phyloP scores from a whole-genome alignment of 2,329 filamentous ascomycete species.

The Aspergillus fumigatus region DNA sequence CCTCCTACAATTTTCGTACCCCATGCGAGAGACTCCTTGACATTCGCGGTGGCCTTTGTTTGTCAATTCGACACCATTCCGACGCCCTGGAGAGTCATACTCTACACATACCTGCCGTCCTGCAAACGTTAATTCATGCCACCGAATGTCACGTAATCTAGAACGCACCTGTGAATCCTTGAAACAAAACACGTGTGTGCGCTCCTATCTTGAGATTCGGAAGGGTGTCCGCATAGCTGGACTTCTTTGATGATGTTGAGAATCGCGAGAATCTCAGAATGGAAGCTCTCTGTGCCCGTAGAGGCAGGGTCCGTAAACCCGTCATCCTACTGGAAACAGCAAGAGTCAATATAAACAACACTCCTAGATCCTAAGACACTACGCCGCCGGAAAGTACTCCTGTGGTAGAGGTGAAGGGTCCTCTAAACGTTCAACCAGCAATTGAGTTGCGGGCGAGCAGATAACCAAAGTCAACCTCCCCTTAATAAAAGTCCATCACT shows the following conservation, averaged over 20 bases:
- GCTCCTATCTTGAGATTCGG: constrained; percentile 62
- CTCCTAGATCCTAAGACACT: not conserved
- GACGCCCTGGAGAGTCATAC: not conserved
- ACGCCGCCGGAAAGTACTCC: not conserved
- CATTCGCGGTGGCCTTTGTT: constrained; percentile 67
- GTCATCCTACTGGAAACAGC: constrained; percentile 5
- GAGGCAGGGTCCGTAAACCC: constrained; percentile 18
- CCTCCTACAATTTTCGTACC: constrained; percentile 77
- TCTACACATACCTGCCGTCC: constrained; percentile 31
- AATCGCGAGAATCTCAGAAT: constrained; percentile 19
- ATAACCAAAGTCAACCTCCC: not conserved
- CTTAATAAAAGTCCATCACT: not conserved
- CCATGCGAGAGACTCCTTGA: constrained; percentile 69
- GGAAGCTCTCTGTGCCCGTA: constrained; percentile 14
- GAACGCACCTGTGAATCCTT: constrained; percentile 61
- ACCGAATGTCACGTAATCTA: not conserved
- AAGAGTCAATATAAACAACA: not conserved
- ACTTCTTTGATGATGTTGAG: constrained; percentile 26
- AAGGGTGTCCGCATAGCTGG: constrained; percentile 57
- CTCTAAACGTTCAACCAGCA: no score
- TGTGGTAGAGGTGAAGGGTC: not conserved
- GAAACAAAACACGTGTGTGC: constrained; percentile 64
- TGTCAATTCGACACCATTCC: constrained; percentile 8
- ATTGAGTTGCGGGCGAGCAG: not conserved
- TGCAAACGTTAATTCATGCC: constrained; percentile 14